Evolutionary conservation across 139 green algal species (phyloP).

Genomic region (Zygnema circumcarinatum): DNA sequence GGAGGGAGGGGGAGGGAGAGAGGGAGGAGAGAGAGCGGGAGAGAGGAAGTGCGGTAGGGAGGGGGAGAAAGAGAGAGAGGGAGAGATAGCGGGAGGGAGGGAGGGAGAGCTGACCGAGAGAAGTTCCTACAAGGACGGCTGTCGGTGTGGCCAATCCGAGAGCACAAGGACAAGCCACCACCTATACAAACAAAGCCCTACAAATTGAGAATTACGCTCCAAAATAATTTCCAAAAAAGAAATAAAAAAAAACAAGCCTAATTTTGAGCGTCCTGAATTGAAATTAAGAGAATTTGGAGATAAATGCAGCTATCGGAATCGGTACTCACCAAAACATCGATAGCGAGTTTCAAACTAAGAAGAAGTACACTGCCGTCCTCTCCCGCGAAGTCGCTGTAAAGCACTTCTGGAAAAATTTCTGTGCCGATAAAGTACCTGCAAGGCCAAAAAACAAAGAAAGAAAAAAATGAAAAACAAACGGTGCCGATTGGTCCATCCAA

Average conservation of each 20-base stretch:
- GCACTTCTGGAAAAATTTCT: conserved; percentile 46
- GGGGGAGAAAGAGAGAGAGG: too few relatives aligned
- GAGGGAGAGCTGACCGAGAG: conserved; percentile 75
- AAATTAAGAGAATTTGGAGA: neutral
- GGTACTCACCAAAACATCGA: conserved; percentile 85
- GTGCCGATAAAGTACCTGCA: conserved; percentile 42
- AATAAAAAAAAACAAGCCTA: neutral
- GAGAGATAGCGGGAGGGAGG: too few relatives aligned
- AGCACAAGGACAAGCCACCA: conserved; percentile 97
- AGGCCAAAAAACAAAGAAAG: too few relatives aligned
- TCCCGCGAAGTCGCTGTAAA: conserved; percentile 39
- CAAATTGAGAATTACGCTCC: conserved; percentile 2
- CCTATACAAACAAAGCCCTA: too few relatives aligned
- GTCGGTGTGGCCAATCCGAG: conserved; percentile 93
- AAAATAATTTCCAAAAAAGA: neutral
- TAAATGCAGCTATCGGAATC: neutral
- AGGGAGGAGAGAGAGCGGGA: too few relatives aligned
- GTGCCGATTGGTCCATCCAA: neutral
- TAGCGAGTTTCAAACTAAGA: conserved; percentile 81
- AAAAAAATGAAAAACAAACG: neutral
- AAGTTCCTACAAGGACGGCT: conserved; percentile 96
- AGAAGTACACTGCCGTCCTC: conserved; percentile 66
- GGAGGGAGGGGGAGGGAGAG: too few relatives aligned
- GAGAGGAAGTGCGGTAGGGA: too few relatives aligned
- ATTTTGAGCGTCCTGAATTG: neutral